Evolutionary conservation across 768 basidiomycete genomes (phyloP), one percentile per base, ranked within the genome.

Genomic region (Amanita subjunquillea): DNA sequence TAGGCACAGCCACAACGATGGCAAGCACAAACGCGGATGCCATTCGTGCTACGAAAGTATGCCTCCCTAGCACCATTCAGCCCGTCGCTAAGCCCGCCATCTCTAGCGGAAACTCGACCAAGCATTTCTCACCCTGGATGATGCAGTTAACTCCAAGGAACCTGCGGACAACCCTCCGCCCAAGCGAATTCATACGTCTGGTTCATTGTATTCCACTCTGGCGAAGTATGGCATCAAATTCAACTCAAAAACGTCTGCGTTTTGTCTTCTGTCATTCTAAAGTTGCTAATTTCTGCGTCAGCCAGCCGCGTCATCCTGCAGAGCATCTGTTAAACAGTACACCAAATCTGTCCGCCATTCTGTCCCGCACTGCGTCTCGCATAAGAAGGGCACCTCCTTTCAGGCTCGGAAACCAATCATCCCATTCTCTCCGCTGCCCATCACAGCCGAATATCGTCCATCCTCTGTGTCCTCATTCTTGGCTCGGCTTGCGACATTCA

Each of bases 41-140:
- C 17, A 62, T 65, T 40, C 58, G 65, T 47, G 62, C 69, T 36
- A 79, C 75, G 41, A 80, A 80, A 66, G 77, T 76, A 29, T 34
- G 62, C 65, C 66, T 30, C 13, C 55, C 9, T 17, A 23, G 15
- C 41, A n/a, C 25, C 32, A 39, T 6, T 17, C 39, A 40, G 38
- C 1, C 8, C 12, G 29, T 22, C 20, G 38, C 55, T n/a, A 50
- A 23, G 37, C 54, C 22, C 32, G 32, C 55, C 34, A 34, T 34
- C 34, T 25, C 15, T 54, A 91, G 85, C 77, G 89, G 46, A 91
- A 91, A 67, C 77, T 91, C 45, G 83, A 88, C 54, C 88, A 91
- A 66, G 90, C 86, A 29, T 78, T 91, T 54, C 79, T 83, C 49
- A 74, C 69, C 39, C 64, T 91, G 48, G 89, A 91, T 61, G 76